A percentile compares a stretch with the other conserved stretches of the same genome.
phyloP scores from a whole-genome alignment of 495 filamentous ascomycete genomes.

The Annulohypoxylon bovei region DNA sequence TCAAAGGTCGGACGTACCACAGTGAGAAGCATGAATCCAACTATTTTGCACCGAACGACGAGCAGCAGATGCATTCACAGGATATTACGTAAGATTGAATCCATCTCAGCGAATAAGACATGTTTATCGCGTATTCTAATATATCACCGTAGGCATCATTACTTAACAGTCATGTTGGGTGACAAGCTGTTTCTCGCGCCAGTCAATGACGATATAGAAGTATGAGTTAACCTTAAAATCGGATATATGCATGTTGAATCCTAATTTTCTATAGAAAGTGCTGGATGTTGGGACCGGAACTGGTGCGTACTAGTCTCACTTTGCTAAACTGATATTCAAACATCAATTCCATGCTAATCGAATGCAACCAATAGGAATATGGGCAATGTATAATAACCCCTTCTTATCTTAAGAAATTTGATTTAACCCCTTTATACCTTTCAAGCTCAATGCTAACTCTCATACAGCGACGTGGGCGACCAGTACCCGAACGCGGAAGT shows the following conservation, averaged over 20 bases:
- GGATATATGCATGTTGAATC: background rate
- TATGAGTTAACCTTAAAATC: background rate
- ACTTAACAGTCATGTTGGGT: conserved; percentile 46
- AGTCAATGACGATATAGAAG: conserved; percentile 48
- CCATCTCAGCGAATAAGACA: background rate
- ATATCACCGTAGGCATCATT: conserved; percentile 42
- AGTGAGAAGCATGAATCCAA: conserved; percentile 44
- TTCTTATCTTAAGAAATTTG: background rate
- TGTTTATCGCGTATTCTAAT: background rate
- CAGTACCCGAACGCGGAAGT: conserved; percentile 60
- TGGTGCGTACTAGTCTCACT: conserved; percentile 47
- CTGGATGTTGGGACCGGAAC: conserved; percentile 68
- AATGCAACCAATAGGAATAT: conserved; percentile 43
- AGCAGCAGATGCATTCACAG: conserved; percentile 47
- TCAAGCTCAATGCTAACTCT: background rate
- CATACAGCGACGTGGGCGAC: conserved; percentile 63
- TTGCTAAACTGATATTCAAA: background rate
- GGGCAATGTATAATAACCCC: conserved; percentile 47
- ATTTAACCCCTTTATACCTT: background rate
- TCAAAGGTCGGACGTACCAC: conserved; percentile 55
- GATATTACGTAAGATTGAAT: conserved; percentile 43
- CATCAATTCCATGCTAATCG: background rate
- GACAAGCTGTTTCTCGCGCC: conserved; percentile 68
- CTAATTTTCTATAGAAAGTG: conserved; percentile 46
- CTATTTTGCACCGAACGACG: conserved; percentile 47